Evolutionary conservation across 2,329 filamentous ascomycete genomes (phyloP), one percentile per base, ranked within the genome.

Genomic region (Xylaria sp.): DNA sequence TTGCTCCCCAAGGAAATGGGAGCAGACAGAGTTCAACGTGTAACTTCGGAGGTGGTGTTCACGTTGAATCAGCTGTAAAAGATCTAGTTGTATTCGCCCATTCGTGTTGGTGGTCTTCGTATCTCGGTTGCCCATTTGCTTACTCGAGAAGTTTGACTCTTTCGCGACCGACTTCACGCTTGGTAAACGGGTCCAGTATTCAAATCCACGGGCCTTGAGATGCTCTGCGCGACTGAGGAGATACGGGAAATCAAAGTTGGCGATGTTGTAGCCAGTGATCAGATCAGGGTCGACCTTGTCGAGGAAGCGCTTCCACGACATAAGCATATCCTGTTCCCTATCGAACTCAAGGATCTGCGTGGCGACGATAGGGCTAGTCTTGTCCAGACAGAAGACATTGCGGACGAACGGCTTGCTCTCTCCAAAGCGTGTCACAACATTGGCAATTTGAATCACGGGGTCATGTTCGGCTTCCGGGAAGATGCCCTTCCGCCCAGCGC

Each of bases 241-340:
- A 69, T 99, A 99, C 0, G 93, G 93, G 61, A 99, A 97, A 77
- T 99, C 94, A 74, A 99, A 99, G 75, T 99, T 99, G 69, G 90
- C 79, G 75, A 96, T 99, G 72, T 99, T 99, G 86, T 99, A 99
- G 42, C 94, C 94, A 50, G 95, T 99, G 67, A 99, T 96, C 61
- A 99, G 90, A 74, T 99, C 94, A 0, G 94, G 93, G 63, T 99
- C 94, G 1, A 94, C 91, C 65, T 91, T 86, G 63, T 95, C 82
- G 16, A 99, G 73, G 61, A 99, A 99, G 55, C 95, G 83, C 66
- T 90, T 87, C 94, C 94, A 99, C 39, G 87, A 85, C 74, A 88
- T 86, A n/a, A 99, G 79, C 92, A 99, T 94, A 57, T 92, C 86
- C 50, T 89, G 85, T 71, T 99, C 94, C 40, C 83, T 81, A 17